phyloP scores from a whole-genome alignment of 2,329 filamentous ascomycete genomes.

The Dactylellina parvicollis region DNA sequence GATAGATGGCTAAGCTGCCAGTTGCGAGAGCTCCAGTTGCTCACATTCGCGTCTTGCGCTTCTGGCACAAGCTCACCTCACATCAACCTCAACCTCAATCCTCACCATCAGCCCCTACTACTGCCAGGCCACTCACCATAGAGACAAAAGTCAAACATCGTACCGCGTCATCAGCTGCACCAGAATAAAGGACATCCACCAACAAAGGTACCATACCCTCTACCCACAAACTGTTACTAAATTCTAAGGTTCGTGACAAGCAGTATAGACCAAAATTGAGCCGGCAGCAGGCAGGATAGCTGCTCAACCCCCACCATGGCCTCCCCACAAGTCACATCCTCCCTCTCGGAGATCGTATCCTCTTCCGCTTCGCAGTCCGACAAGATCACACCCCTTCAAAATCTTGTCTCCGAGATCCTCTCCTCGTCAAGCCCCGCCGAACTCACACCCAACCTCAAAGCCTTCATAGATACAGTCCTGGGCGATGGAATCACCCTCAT shows the following conservation, averaged over 20 bases:
- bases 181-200: no score
- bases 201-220: background rate
- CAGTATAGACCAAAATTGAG: background rate
- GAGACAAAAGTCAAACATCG: background rate
- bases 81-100: background rate
- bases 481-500: slow-evolving; percentile 78
- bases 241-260: background rate
- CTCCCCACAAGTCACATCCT: slow-evolving; percentile 41
- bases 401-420: slow-evolving; percentile 69
- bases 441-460: slow-evolving; percentile 71
- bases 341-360: slow-evolving; percentile 51
- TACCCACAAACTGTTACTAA: background rate
- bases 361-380: slow-evolving; percentile 64
- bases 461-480: slow-evolving; percentile 74
- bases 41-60: background rate
- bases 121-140: background rate
- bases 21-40: background rate
- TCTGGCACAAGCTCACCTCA: background rate
- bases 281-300: background rate
- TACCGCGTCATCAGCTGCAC: background rate
- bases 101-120: background rate
- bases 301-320: slow-evolving; percentile 28
- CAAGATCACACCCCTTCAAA: slow-evolving; percentile 69
- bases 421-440: slow-evolving; percentile 63
- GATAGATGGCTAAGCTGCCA: background rate